Evolutionary conservation across 306 rosid genomes (phyloP).

Genomic region (Lathyrus oleraceus): DNA sequence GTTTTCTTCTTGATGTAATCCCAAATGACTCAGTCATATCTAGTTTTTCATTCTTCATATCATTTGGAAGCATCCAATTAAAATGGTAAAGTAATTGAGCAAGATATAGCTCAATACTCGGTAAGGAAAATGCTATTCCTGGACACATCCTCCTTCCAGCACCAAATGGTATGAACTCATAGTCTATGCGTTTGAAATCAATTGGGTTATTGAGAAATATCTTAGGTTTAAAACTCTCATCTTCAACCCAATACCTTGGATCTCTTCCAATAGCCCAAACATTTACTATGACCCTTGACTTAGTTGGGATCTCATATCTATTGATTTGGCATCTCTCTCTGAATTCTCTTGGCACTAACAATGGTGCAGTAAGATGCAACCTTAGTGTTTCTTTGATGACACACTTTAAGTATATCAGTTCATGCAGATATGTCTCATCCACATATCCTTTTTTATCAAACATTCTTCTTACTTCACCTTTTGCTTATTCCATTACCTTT

Average conservation of each 20-base stretch:
- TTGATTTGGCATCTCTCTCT: constrained; percentile 24
- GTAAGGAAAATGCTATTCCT: background rate
- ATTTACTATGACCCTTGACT: background rate
- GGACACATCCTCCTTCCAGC: constrained; percentile 5
- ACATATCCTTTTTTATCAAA: constrained; percentile 4
- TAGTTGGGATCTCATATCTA: background rate
- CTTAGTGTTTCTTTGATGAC: background rate
- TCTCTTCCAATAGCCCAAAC: background rate
- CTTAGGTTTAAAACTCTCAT: constrained; percentile 39
- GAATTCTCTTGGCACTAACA: background rate
- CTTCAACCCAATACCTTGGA: constrained; percentile 17
- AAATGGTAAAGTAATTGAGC: background rate
- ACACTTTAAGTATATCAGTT: constrained; percentile 30
- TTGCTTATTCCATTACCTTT: constrained; percentile 41
- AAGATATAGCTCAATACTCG: background rate
- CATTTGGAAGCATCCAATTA: background rate
- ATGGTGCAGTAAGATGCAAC: background rate
- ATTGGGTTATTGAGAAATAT: constrained; percentile 27
- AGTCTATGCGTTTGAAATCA: background rate
- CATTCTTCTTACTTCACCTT: constrained; percentile 41
- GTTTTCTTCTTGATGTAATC: background rate
- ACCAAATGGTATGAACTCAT: constrained; percentile 9
- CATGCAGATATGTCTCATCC: constrained; percentile 29
- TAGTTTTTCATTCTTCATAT: background rate
- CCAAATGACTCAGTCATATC: constrained; percentile 6